Conservation (phyloP, 2,329 filamentous ascomycete genomes). For the Penicillium concentricum region DNA sequence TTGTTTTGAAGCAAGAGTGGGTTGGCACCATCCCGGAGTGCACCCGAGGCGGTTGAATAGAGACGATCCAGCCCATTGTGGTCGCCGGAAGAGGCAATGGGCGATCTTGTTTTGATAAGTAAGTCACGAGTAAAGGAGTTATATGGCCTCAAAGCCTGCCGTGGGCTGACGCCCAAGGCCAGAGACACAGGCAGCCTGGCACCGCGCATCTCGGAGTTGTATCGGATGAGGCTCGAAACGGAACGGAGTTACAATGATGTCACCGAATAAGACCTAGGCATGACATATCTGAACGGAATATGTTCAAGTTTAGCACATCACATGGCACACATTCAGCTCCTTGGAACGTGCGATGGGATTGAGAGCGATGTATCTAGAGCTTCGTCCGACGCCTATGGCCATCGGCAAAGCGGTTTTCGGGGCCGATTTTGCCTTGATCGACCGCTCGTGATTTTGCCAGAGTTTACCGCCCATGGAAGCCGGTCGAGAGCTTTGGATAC, state of each 20-base stretch:
- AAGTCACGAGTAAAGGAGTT: constrained; percentile 19
- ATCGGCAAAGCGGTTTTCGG: constrained; percentile 16
- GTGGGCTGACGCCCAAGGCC: constrained; percentile 30
- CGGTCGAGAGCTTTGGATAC: constrained; percentile 34
- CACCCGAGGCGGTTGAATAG: constrained; percentile 25
- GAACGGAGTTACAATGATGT: constrained; percentile 24
- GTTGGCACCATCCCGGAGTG: constrained; percentile 20
- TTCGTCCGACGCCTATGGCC: constrained; percentile 3
- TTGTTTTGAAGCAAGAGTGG: constrained; percentile 16
- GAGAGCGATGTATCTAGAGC: constrained; percentile 12
- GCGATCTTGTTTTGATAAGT: constrained; percentile 10
- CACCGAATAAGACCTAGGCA: constrained; percentile 21
- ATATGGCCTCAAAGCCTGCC: constrained; percentile 24
- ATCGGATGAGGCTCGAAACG: constrained; percentile 13
- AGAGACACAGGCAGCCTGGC: constrained; percentile 40
- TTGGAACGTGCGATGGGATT: constrained; percentile 17
- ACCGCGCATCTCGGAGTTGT: constrained; percentile 43
- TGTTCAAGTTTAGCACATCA: constrained; percentile 7
- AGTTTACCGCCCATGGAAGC: constrained; percentile 34
- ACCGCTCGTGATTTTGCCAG: constrained; percentile 29
- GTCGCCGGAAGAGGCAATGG: not conserved
- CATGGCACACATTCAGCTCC: constrained; percentile 9
- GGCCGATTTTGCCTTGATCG: constrained; percentile 24
- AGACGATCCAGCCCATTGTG: constrained; percentile 17
- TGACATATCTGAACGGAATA: constrained; percentile 35